Percentiles rank a stretch among this genome's conserved stretches.
Evolutionary conservation across 1,139 yeast species (phyloP).

Genomic region (Pichia inconspicua): DNA sequence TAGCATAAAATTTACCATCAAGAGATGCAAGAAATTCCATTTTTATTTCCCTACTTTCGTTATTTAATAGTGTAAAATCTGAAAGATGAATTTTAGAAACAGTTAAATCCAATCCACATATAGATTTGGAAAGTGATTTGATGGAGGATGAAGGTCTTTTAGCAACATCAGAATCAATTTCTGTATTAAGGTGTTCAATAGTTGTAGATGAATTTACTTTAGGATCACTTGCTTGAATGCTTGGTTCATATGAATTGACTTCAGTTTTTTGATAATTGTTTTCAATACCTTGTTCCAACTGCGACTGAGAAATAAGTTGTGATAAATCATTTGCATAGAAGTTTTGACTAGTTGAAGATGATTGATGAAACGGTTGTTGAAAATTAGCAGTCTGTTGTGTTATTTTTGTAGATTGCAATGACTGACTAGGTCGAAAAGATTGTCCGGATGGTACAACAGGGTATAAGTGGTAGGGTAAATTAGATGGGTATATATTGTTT

Average conservation of each 20-base stretch:
- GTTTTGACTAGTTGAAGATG: neutral
- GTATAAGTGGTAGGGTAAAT: neutral
- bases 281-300: no score
- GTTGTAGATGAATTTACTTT: no score
- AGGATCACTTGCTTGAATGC: no score
- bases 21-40: slow-evolving; percentile 13
- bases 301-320: neutral
- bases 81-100: neutral
- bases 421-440: neutral
- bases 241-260: no score
- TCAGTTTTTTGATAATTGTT: no score
- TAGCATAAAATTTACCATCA: slow-evolving; percentile 21
- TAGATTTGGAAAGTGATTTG: neutral
- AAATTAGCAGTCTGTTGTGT: no score
- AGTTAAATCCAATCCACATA: neutral
- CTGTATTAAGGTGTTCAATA: no score
- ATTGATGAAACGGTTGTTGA: no score
- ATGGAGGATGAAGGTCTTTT: neutral
- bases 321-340: neutral
- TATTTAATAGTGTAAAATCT: neutral
- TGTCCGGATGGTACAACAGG: neutral
- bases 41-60: neutral
- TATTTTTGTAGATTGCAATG: no score
- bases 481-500: neutral
- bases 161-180: no score